Evolutionary conservation across 2,329 filamentous ascomycete species (phyloP).

Genomic region (Fusarium verticillioides): DNA sequence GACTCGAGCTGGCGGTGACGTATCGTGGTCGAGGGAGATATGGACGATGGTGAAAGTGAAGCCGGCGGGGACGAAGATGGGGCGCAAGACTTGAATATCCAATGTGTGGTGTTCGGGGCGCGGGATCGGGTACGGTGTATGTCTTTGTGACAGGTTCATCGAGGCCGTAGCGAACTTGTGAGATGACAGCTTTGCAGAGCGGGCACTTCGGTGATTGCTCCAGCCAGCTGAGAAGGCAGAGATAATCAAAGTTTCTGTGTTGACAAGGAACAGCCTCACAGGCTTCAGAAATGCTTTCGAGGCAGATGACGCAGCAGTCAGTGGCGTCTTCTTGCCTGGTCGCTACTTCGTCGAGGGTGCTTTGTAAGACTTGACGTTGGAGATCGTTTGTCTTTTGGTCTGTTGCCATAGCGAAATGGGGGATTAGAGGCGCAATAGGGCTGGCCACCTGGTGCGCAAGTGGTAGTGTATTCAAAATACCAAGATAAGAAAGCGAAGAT

Average conservation of each 20-base stretch:
- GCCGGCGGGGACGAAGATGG: neutral
- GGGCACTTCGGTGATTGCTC: conserved; percentile 79
- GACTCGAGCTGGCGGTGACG: conserved; percentile 1
- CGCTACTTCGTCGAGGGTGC: conserved; percentile 57
- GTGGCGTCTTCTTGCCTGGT: conserved; percentile 37
- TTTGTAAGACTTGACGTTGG: conserved; percentile 56
- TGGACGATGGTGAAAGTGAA: conserved; percentile 13
- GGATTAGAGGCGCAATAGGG: too few species aligned
- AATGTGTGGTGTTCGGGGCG: neutral
- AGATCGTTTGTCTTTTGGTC: conserved; percentile 45
- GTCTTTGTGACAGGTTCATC: conserved; percentile 54
- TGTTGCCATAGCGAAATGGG: conserved; percentile 37
- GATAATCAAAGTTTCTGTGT: conserved; percentile 85
- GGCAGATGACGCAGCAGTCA: conserved; percentile 84
- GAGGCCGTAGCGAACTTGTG: conserved; percentile 74
- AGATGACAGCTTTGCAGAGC: conserved; percentile 73
- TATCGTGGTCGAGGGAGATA: conserved; percentile 13
- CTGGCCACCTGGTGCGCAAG: neutral
- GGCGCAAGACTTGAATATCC: conserved; percentile 10
- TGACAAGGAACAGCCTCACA: conserved; percentile 80
- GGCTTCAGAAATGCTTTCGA: conserved; percentile 77
- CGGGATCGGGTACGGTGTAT: conserved; percentile 65
- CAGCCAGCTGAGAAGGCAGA: conserved; percentile 86
- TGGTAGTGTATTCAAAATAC: neutral
- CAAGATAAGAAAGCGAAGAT: neutral